phyloP scores from a whole-genome alignment of 2,329 filamentous ascomycete species.

The Nigrospora oryzae region DNA sequence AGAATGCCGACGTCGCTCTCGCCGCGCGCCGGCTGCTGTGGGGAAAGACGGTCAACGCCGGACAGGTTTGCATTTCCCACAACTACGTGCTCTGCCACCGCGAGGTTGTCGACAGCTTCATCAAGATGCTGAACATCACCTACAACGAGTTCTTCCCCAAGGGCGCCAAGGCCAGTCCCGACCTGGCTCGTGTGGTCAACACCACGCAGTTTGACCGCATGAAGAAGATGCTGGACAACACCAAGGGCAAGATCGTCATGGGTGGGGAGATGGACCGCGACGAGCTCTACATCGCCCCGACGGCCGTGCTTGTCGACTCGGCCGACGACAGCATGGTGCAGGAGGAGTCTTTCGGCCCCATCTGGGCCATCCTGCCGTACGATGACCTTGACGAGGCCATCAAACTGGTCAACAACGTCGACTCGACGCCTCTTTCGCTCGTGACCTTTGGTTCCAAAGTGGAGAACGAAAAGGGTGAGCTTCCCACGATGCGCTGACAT shows the following conservation, averaged over 20 bases:
- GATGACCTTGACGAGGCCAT: constrained; percentile 81
- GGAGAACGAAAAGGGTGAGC: constrained; percentile 65
- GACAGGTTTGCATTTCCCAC: constrained; percentile 86
- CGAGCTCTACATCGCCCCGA: constrained; percentile 82
- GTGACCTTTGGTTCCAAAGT: constrained; percentile 77
- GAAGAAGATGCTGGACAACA: constrained; percentile 84
- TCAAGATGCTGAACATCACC: constrained; percentile 64
- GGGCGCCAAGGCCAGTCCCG: constrained; percentile 68
- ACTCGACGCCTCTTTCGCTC: constrained; percentile 75
- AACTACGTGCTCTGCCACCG: constrained; percentile 86
- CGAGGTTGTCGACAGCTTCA: constrained; percentile 60
- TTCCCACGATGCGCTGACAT: not conserved
- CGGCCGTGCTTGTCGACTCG: constrained; percentile 75
- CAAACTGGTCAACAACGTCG: constrained; percentile 67
- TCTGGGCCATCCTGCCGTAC: constrained; percentile 75
- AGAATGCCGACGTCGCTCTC: constrained; percentile 68
- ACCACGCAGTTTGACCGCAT: constrained; percentile 69
- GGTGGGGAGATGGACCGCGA: constrained; percentile 77
- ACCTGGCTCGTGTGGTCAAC: constrained; percentile 78
- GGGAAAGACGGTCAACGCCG: constrained; percentile 80
- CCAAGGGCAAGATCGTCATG: constrained; percentile 74
- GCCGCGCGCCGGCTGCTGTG: constrained; percentile 81
- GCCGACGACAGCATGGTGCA: constrained; percentile 68
- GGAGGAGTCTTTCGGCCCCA: constrained; percentile 88
- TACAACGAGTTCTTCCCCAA: constrained; percentile 75